Evolutionary conservation across 2,329 filamentous ascomycete genomes (phyloP).

Genomic region (Claviceps capensis): DNA sequence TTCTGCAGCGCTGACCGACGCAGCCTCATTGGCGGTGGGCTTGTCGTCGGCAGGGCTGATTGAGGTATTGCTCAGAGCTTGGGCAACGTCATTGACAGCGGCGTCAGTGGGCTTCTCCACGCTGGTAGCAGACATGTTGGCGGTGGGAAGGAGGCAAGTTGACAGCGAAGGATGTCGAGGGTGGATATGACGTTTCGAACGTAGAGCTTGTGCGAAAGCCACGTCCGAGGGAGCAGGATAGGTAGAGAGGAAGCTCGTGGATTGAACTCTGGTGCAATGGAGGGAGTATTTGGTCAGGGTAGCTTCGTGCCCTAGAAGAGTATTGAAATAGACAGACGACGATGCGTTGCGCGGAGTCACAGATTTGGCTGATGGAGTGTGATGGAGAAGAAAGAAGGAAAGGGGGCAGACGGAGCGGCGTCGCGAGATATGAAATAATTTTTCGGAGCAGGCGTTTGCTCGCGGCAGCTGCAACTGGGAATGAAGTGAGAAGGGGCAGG

Average conservation of each 20-base stretch:
- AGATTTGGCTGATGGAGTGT: constrained; percentile 29
- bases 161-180: constrained; percentile 28
- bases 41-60: constrained; percentile 42
- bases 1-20: constrained; percentile 94
- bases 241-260: constrained; percentile 18
- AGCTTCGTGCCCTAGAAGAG: constrained; percentile 77
- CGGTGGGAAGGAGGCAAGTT: constrained; percentile 29
- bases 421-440: constrained; percentile 29
- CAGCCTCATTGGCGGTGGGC: constrained; percentile 68
- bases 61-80: constrained; percentile 58
- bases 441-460: constrained; percentile 7
- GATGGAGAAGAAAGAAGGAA: constrained; percentile 23
- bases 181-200: constrained; percentile 25
- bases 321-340: constrained; percentile 29
- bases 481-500: neutral
- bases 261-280: constrained; percentile 60
- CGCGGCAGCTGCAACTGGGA: constrained; percentile 1
- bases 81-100: constrained; percentile 67
- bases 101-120: constrained; percentile 51
- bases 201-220: constrained; percentile 20
- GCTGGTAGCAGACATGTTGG: constrained; percentile 67
- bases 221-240: constrained; percentile 29
- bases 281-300: constrained; percentile 51
- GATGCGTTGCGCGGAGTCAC: constrained; percentile 35
- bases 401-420: constrained; percentile 14